Base-by-base conservation (phyloP, 257 asterid genomes). In the Gardenia jasminoides region DNA sequence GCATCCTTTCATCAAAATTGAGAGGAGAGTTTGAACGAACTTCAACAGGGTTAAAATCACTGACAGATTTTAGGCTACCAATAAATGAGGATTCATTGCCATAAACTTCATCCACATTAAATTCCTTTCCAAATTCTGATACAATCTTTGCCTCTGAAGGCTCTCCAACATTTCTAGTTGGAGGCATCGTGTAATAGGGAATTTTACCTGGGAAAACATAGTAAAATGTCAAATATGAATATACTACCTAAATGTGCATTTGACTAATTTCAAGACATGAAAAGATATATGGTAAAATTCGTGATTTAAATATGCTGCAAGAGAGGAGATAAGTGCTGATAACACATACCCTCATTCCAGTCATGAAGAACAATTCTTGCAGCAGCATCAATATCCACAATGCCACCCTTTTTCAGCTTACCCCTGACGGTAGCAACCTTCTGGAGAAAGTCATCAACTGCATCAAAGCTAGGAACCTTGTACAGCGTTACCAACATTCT, bases 131-230 rank as follows among this genome's bases (percentile, higher is more conserved):
- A 47, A 95, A 86, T 83, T 90, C 94, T 2, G 94, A 30, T 43
- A 96, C 95, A 77, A 96, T 87, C 83, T 81, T 92, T 15, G 89
- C 96, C 87, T 92, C 97, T 15, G 93, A 86, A 78, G 89, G 90
- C 73, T 83, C 94, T 46, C 86, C 97, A 2, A 80, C 83, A 20
- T 83, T 87, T 87, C 98, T 87, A 70, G 82, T 64, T 13, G 98
- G 97, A 82, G 99, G 98, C 94, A 92, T 88, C 0, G 99, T 92
- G 78, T 91, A 96, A 82, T 88, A 96, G n/a, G 98, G 97, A 79
- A 96, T 96, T 91, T 96, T 96, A 83, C 99, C 99, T 95, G 92
- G 39, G 48, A 77, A 80, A 10, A 24, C 36, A 66, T 22, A 61
- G n/a, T 24, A 11, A 58, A 58, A 26, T 31, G 19, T 41, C 78